These are phyloP conservation scores for Daldinia sp. DNA, from an alignment of 2,329 filamentous ascomycete genomes.

Conservation along the genomic window DNA sequence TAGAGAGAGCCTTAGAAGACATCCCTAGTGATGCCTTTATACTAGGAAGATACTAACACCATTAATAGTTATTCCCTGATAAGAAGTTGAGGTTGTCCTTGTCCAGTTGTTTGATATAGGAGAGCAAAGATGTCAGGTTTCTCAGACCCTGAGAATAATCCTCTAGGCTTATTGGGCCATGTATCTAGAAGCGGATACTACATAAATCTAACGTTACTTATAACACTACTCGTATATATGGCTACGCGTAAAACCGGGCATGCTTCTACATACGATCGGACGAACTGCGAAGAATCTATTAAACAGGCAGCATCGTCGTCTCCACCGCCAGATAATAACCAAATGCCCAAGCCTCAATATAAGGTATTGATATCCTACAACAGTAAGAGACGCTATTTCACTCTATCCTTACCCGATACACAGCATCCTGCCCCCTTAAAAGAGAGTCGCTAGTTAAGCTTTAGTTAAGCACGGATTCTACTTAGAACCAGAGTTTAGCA, in stretches of 20 bases:
- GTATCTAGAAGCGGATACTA: too few species aligned
- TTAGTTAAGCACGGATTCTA: not conserved
- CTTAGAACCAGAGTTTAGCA: not conserved
- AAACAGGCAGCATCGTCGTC: constrained; percentile 7
- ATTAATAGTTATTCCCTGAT: not conserved
- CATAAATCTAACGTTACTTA: too few species aligned
- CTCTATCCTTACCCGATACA: not conserved
- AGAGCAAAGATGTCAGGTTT: not conserved
- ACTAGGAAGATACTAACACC: constrained; percentile 6
- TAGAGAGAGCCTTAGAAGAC: too few species aligned
- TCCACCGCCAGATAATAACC: not conserved
- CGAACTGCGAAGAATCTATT: too few species aligned
- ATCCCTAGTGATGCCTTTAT: too few species aligned
- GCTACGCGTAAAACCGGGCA: not conserved
- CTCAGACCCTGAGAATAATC: too few species aligned
- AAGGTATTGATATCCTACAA: not conserved
- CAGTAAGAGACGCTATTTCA: too few species aligned
- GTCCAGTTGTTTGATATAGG: not conserved
- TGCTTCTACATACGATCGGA: too few species aligned
- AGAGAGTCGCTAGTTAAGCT: too few species aligned
- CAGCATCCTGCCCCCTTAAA: not conserved
- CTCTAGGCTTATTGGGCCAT: too few species aligned
- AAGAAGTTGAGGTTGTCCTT: too few species aligned
- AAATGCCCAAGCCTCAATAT: not conserved
- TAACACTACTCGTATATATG: too few species aligned